Base-by-base conservation (phyloP, 1,284 basidiomycete genomes). In the Naganishia cerealis region DNA sequence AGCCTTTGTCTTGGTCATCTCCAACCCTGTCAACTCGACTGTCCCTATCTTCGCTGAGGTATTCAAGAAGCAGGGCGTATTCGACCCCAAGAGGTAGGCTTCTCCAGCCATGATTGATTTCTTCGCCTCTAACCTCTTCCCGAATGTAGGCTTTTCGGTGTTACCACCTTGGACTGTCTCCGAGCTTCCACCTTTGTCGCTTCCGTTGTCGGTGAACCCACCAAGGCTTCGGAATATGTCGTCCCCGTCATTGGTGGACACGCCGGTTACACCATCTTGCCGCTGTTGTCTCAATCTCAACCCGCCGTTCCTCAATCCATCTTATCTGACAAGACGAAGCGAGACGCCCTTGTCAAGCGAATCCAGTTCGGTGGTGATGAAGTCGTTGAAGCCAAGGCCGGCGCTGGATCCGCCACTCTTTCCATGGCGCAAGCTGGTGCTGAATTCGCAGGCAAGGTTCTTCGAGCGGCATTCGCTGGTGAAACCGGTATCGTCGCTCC, bases 281-380 rank as follows among this genome's bases (percentile, higher is more conserved):
- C 96, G 70, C 86, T 99, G 65, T 89, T 99, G 74, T 97, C 94
- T 40, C 94, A 98, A 83, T 88, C 90, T 77, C 86, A 87, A 62
- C 69, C 69, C 29, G 52, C 69, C 16, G 50, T 70, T 43, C 75
- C 78, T 69, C 57, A 74, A 46, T 75, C 74, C 36, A 72, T 80
- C 73, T 73, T 80, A 56, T 65, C 66, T 68, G 88, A 89, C 76
- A 88, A 89, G 83, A 78, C 73, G 73, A 80, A 82, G 78, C 77
- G 79, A 53, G 84, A 84, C 36, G 83, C 84, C 29, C 85, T 96
- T 67, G 84, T 93, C 68, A 85, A 94, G 74, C 89, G 93, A 74
- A 95, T 98, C 79, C 95, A 98, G 82, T 98, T 92, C 77, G 95
- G 95, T 74, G 92, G 92, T 78, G 92, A 94, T 79, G 90, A 94